Percentiles rank a stretch among this genome's conserved stretches.
These are phyloP conservation scores for Phylloporus sp. DNA, from an alignment of 768 basidiomycete genomes.

Conservation along the genomic window DNA sequence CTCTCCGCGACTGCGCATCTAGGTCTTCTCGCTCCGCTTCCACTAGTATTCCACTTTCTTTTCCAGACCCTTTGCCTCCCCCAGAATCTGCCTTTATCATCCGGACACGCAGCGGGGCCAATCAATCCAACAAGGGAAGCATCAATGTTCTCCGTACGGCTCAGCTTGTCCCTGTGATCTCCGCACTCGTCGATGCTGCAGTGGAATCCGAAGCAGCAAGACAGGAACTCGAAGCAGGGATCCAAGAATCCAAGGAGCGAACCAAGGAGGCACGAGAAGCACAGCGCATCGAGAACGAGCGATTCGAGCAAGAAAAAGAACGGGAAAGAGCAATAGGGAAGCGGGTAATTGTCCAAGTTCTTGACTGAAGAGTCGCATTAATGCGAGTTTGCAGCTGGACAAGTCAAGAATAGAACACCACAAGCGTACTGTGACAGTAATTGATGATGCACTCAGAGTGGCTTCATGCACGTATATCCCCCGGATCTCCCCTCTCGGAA, in stretches of 20 bases:
- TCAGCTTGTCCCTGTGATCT: constrained; percentile 66
- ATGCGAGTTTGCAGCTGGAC: constrained; percentile 31
- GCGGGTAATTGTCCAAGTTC: constrained; percentile 9
- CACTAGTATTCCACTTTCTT: constrained; percentile 27
- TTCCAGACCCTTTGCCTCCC: constrained; percentile 60
- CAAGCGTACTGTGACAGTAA: constrained; percentile 42
- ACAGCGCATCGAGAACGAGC: constrained; percentile 30
- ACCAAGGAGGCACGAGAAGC: constrained; percentile 50
- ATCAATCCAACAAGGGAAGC: constrained; percentile 23
- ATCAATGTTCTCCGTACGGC: constrained; percentile 41
- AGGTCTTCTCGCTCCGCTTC: constrained; percentile 12
- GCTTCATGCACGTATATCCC: constrained; percentile 41
- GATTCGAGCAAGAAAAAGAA: constrained; percentile 37
- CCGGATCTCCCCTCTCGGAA: constrained; percentile 63
- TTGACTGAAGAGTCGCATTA: not conserved
- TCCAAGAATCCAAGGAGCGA: constrained; percentile 52
- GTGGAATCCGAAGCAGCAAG: constrained; percentile 46
- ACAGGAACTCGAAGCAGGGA: constrained; percentile 58
- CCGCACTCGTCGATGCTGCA: constrained; percentile 52
- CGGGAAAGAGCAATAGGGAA: constrained; percentile 48
- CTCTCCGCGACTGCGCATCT: constrained; percentile 38
- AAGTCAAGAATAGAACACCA: constrained; percentile 46
- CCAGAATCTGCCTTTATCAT: constrained; percentile 39
- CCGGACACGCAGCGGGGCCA: constrained; percentile 45
- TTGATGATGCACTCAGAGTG: constrained; percentile 58